Base-by-base conservation (phyloP, 106 monocot genomes). In the Apostasia shenzhenica region DNA sequence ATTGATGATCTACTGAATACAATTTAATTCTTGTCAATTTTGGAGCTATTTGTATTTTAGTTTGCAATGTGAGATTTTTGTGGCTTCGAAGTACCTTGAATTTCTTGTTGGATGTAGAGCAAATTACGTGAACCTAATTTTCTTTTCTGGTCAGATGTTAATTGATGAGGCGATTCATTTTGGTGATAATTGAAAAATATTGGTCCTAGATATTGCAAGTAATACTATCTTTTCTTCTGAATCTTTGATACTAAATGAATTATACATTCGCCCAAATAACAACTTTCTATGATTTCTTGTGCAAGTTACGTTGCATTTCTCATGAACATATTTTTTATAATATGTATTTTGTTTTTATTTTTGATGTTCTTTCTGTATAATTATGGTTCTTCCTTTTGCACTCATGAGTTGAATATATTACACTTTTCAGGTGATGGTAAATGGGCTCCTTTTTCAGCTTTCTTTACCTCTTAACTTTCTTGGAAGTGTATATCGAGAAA, bases 391-490 rank as follows among this genome's bases (percentile, higher is more conserved):
- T 26, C 26, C 44, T 59, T 44, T 44, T 10, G 13, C 9, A 43
- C 43, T 61, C 3, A 45, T n/a, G 44, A 6, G 41, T 62, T 14
- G 1, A 12, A 42, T 7, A 41, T 61, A 42, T 68, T n/a, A 45
- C 75, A 63, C n/a, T 73, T 11, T 8, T 56, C 69, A 99, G 97
- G 97, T 99, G 49, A 99, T 99, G 97, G 88, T 99, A 10, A 99
- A 99, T 78, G 97, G 92, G 44, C 97, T 99, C 66, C 92, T 99
- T 57, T 99, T 99, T 67, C 97, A 99, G 70, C 79, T 99, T 51
- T 99, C 97, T 58, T 70, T 99, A 41, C 97, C 97, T 66, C 89
- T 99, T 60, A 99, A 99, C 70, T 99, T 99, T 67, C 97, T 99
- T 76, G 97, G 97, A 66, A 99, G 92, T 74, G 90, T 92, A 11